Evolutionary conservation across 108 stramenopile genomes (phyloP), one percentile per base, ranked within the genome.

Genomic region (Skeletonema potamos): DNA sequence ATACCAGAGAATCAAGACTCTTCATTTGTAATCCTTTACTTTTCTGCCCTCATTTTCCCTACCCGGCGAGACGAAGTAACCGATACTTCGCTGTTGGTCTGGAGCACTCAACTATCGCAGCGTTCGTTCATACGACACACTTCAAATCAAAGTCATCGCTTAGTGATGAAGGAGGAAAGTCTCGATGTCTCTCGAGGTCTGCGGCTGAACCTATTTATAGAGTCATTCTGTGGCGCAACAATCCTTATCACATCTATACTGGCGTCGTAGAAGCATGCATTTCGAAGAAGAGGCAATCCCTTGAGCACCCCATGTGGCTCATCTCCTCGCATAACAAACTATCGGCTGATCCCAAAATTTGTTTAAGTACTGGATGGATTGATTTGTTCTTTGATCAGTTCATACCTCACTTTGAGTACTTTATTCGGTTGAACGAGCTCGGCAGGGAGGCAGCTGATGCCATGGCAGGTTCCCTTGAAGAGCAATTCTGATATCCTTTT

Each of bases 181-280:
- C 54, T 10, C 29, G 22, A 7, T 68, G 66, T 27, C 54, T 68
- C 18, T 68, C 66, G 10, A 54, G 48, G 12, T 54, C 66, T 18
- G 66, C 66, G 2, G 54, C 36, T 15, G 44, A 33, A 27, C 66
- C 66, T 24, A 68, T 68, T 20, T 68, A 68, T 12, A 13, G 66
- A 15, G 66, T 68, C n/a, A 56, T 68, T 20, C 54, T 68, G 12
- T 68, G 66, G 66, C 18, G 54, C 15, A 68, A 68, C 36, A 68
- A 68, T 57, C 66, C 66, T 4, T 68, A 68, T 58, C 66, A 68
- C 20, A 68, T 68, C 18, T 68, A 48, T 36, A 68, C 66, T 9
- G 66, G 66, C 10, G 36, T 68, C 11, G 66, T 68, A 7, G 66
- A 68, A 36, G 66, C 66, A 56, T 54, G 54, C 27, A 68, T 68